Base-by-base conservation (phyloP, 108 stramenopile species). In the Nannochloropsis oceanica region DNA sequence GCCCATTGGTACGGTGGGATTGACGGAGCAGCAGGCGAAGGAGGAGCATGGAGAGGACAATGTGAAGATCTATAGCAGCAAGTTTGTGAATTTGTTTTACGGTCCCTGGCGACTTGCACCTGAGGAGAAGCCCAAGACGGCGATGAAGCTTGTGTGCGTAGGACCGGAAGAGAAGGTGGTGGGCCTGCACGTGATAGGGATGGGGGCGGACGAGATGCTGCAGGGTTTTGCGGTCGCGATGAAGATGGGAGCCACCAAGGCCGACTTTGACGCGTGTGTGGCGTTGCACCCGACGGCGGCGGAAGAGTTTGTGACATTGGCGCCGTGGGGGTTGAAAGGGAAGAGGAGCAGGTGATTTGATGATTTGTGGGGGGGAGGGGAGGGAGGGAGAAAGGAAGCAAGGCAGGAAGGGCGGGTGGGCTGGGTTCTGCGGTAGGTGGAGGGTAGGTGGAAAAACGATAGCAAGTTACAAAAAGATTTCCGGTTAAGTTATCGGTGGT, bases 201-300 rank as follows among this genome's bases (percentile, higher is more conserved):
- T 95, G 92, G 96, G 93, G 18, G 91, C 93, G 10, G 98, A 97
- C 84, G 98, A 99, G 90, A 95, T 99, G 94, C 85, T 99, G 43
- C 98, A 99, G 85, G 98, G 98, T 25, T 96, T 99, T 87, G 96
- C 92, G 42, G 93, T 98, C 82, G 96, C 96, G 14, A 91, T 97
- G 79, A 92, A 91, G 79, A 91, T 92, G 84, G 97, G 97, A 44
- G 96, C 96, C 92, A 96, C 96, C 82, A 97, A 98, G 90, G 94
- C 94, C 12, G 98, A 98, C 86, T 95, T 98, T 87, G 98, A 98
- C 87, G 80, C 92, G 7, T 93, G 93, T 80, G 90, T 98, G 34
- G 98, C 96, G 12, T 95, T 98, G 80, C 98, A 98, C 84, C 98
- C 98, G 25, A 99, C 98, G n/a, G 93, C 93, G 84, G 92, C 92